Conservation (phyloP, 2,329 filamentous ascomycete genomes). For the Hirsutella minnesotensis region DNA sequence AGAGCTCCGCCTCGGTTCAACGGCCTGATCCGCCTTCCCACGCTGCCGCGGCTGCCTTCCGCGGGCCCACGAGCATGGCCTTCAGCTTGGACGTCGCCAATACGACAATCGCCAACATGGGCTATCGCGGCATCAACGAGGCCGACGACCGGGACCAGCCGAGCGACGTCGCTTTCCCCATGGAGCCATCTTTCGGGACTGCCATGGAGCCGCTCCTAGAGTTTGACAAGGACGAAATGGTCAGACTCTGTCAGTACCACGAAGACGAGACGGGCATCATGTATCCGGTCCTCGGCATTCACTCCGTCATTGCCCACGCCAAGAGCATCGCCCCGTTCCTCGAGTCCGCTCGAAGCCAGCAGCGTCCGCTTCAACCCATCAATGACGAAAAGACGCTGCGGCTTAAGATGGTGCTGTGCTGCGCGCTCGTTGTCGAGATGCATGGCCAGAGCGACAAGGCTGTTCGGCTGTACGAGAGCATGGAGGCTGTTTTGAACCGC, state of each 20-base stretch:
- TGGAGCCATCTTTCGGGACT: slow-evolving; percentile 41
- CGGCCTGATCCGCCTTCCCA: slow-evolving; percentile 31
- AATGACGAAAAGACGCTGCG: slow-evolving; percentile 48
- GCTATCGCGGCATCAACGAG: slow-evolving; percentile 57
- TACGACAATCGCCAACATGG: slow-evolving; percentile 80
- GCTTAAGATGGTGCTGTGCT: slow-evolving; percentile 76
- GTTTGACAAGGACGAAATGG: slow-evolving; percentile 65
- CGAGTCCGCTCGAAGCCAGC: slow-evolving; percentile 33
- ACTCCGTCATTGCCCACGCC: slow-evolving; percentile 57
- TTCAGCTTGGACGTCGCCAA: slow-evolving; percentile 83
- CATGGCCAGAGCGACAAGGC: slow-evolving; percentile 69
- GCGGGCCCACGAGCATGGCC: slow-evolving; percentile 73
- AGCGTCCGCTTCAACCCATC: slow-evolving; percentile 24
- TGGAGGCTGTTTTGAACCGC: slow-evolving; percentile 59
- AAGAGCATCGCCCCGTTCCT: slow-evolving; percentile 61
- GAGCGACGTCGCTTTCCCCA: slow-evolving; percentile 8
- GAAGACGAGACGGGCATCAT: slow-evolving; percentile 87
- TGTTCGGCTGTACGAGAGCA: slow-evolving; percentile 60
- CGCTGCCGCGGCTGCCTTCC: slow-evolving; percentile 53
- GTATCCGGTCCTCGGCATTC: slow-evolving; percentile 77
- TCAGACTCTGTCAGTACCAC: slow-evolving; percentile 66
- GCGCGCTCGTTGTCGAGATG: slow-evolving; percentile 64
- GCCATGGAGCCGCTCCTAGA: slow-evolving; percentile 53
- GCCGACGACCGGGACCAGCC: slow-evolving; percentile 42
- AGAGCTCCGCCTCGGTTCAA: slow-evolving; percentile 24